A percentile compares a stretch with the other conserved stretches of the same genome.
Conservation (phyloP, 2,329 filamentous ascomycete species). For the Zopfia rhizophila region DNA sequence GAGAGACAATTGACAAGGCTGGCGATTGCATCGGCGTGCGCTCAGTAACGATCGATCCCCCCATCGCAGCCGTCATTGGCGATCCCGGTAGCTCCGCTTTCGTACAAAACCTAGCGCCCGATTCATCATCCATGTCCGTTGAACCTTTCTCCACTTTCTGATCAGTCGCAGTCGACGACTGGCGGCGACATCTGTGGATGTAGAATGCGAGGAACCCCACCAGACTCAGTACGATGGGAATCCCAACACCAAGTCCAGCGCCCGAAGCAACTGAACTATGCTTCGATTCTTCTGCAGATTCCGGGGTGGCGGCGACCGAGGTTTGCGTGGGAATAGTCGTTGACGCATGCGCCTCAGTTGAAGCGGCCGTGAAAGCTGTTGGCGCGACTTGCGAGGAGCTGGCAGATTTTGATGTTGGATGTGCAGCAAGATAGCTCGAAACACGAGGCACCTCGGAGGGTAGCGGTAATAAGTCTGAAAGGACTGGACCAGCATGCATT, state of each 20-base stretch:
- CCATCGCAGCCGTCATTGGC: conserved; percentile 8
- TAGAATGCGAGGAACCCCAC: conserved; percentile 12
- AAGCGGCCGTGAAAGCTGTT: not conserved
- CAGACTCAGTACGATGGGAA: conserved; percentile 11
- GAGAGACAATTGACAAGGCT: conserved; percentile 19
- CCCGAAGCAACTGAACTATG: conserved; percentile 1
- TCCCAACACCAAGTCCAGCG: conserved; percentile 11
- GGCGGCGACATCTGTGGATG: conserved; percentile 5
- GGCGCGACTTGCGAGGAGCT: no score
- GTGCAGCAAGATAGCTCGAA: conserved; percentile 15
- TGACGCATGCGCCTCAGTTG: not conserved
- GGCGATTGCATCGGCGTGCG: conserved; percentile 2
- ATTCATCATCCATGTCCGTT: not conserved
- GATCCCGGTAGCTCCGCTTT: conserved; percentile 3
- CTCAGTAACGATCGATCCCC: conserved; percentile 6
- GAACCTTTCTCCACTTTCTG: not conserved
- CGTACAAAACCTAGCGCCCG: not conserved
- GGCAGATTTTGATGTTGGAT: no score
- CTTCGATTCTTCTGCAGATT: not conserved
- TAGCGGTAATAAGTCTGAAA: conserved; percentile 14
- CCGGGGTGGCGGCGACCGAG: not conserved
- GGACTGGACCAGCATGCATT: conserved; percentile 3
- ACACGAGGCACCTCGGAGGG: conserved; percentile 7
- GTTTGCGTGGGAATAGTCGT: not conserved
- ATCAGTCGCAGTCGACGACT: not conserved